Base-by-base conservation (phyloP, 495 filamentous ascomycete genomes). In the Trichoderma virens region DNA sequence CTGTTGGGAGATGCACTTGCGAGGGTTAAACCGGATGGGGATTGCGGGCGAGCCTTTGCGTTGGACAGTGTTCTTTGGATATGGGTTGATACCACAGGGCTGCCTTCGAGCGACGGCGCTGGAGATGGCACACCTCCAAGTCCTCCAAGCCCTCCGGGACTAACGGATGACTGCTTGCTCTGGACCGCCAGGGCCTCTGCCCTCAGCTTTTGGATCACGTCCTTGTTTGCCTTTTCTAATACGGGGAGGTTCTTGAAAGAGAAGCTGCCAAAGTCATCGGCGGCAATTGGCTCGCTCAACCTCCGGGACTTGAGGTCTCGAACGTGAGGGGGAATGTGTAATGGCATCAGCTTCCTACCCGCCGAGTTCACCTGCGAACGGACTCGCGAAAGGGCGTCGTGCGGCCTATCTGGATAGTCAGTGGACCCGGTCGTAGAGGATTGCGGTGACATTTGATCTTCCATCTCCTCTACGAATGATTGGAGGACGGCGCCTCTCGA, bases 221-320 rank as follows among this genome's bases (percentile, higher is more conserved):
- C 95, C 71, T 98, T 98, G 72, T 98, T 98, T 41, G 95, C 94
- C 72, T 96, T 98, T 71, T 97, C 93, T 23, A 98, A 82, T 63
- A 98, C 93, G 1, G 94, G 91, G 35, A 98, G 80, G 69, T 98
- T 98, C 77, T 97, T 98, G 81, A 96, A 98, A 35, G 92, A 83
- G 77, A 98, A 98, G 65, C 85, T 90, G 38, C 94, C 94, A 79
- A 98, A 98, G 73, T 98, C 94, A 74, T 98, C 95, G 0, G 86
- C 82, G 38, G 86, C 80, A 23, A 92, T 86, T 2, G 94, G 94
- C 75, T 98, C 94, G 71, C 94, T 98, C 39, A 97, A 78, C 68
- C 94, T 83, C 65, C 94, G 83, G 68, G 83, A 93, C 68, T 95
- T 91, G 8, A 89, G 77, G 69, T 96, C 91, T 32, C 92, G 90